Evolutionary conservation across 2,329 filamentous ascomycete genomes (phyloP).

Genomic region (Penicillium sp.): DNA sequence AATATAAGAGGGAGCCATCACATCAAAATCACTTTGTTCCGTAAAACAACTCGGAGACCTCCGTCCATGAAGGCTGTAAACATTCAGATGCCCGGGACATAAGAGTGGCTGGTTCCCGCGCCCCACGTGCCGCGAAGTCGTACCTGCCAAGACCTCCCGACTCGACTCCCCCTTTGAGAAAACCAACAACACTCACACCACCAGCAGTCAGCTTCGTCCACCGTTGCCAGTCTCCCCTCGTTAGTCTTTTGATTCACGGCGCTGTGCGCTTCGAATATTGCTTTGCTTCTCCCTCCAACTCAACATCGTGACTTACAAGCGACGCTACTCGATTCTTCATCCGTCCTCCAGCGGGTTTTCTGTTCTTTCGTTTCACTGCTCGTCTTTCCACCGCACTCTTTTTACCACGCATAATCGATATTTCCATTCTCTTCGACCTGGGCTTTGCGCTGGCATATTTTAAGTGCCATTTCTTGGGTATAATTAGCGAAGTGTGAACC

Average conservation of each 20-base stretch:
- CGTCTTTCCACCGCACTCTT: background rate
- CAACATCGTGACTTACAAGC: background rate
- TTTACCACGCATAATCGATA: background rate
- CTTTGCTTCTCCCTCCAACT: background rate
- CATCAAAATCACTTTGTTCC: too few species aligned
- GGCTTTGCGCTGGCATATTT: background rate
- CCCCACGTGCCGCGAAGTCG: background rate
- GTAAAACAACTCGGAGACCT: background rate
- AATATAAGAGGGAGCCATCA: too few species aligned
- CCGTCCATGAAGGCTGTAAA: background rate
- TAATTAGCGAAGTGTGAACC: background rate
- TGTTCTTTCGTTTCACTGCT: background rate
- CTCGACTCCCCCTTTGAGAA: background rate
- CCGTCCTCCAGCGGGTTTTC: background rate
- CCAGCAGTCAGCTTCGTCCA: background rate
- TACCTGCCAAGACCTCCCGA: background rate
- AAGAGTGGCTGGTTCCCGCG: background rate
- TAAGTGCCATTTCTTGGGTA: background rate
- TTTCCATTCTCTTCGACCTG: background rate
- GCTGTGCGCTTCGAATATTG: conserved; percentile 4
- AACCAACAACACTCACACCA: background rate
- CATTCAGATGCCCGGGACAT: too few species aligned
- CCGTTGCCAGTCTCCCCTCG: background rate
- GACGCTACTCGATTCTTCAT: background rate
- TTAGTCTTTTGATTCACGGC: conserved; percentile 1